These are phyloP conservation scores for Neurospora sp. DNA, from an alignment of 2,329 filamentous ascomycete genomes.

Conservation along the genomic window DNA sequence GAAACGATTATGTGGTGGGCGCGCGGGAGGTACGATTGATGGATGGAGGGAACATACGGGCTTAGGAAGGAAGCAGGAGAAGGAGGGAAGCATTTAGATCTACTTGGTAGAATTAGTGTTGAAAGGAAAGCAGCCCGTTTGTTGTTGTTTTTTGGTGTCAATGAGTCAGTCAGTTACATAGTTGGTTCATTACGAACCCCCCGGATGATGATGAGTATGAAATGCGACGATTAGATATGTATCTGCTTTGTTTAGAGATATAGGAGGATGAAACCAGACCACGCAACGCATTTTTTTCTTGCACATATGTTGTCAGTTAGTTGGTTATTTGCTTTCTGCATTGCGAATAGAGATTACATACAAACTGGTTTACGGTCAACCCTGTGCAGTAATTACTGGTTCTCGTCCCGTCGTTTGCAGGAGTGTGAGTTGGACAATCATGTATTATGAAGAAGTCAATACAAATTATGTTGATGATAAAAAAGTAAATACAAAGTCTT, in stretches of 20 bases:
- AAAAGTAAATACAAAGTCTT: background rate
- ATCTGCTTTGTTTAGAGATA: background rate
- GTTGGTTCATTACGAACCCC: background rate
- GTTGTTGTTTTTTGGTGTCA: background rate
- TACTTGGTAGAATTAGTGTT: background rate
- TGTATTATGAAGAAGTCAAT: background rate
- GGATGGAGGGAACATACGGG: background rate
- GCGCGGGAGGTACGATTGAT: background rate
- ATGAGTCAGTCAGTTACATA: background rate
- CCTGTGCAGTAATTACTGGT: background rate
- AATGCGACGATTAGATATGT: background rate
- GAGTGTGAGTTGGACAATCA: background rate
- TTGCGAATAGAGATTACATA: background rate
- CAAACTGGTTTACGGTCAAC: background rate
- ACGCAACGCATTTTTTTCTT: background rate
- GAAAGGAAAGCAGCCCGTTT: background rate
- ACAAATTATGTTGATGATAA: background rate
- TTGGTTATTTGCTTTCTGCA: background rate
- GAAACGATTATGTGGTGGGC: background rate
- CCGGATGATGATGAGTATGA: background rate
- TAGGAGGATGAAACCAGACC: background rate
- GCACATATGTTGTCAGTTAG: background rate
- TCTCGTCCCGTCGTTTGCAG: background rate
- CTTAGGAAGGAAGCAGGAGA: background rate
- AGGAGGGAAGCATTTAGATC: background rate